A percentile compares a stretch with the other conserved stretches of the same genome.
These are phyloP conservation scores for Craterostigma plantagineum DNA, from an alignment of 257 asterid genomes.

Conservation along the genomic window DNA sequence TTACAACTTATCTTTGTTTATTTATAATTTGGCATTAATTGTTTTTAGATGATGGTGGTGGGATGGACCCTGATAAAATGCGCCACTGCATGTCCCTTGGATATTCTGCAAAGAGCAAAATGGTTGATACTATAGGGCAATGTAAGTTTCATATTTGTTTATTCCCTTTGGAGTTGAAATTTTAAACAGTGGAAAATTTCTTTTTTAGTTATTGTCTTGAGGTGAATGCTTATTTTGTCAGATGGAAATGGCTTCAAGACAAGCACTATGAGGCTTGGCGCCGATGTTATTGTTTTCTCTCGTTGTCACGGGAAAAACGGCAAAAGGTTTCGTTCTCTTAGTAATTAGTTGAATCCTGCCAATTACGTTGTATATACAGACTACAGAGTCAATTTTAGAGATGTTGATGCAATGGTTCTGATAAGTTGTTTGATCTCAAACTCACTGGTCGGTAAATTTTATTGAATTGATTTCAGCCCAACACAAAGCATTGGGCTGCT, in stretches of 20 bases:
- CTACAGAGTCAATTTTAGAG: no score
- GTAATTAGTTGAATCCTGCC: background rate
- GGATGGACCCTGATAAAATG: constrained; percentile 85
- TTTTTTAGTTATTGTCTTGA: background rate
- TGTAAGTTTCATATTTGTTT: constrained; percentile 28
- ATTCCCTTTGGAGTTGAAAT: background rate
- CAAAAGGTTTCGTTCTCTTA: constrained; percentile 37
- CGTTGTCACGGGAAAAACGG: constrained; percentile 44
- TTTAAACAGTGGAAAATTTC: constrained; percentile 7
- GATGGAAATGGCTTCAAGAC: constrained; percentile 99
- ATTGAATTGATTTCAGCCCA: constrained; percentile 24
- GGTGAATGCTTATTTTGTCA: constrained; percentile 13
- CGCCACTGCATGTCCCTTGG: constrained; percentile 98
- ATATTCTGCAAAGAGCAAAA: constrained; percentile 75
- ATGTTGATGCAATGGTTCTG: no score
- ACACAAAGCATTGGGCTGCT: constrained; percentile 79
- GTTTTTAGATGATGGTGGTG: constrained; percentile 73
- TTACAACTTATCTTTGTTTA: no score
- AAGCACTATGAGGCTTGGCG: constrained; percentile 99
- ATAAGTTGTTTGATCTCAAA: background rate
- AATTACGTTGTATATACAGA: no score
- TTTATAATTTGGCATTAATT: background rate
- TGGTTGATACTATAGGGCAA: constrained; percentile 80
- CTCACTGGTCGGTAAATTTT: constrained; percentile 6
- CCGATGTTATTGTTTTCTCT: constrained; percentile 94